Conservation (phyloP, 768 basidiomycete species). For the Gloeophyllum trabeum region DNA sequence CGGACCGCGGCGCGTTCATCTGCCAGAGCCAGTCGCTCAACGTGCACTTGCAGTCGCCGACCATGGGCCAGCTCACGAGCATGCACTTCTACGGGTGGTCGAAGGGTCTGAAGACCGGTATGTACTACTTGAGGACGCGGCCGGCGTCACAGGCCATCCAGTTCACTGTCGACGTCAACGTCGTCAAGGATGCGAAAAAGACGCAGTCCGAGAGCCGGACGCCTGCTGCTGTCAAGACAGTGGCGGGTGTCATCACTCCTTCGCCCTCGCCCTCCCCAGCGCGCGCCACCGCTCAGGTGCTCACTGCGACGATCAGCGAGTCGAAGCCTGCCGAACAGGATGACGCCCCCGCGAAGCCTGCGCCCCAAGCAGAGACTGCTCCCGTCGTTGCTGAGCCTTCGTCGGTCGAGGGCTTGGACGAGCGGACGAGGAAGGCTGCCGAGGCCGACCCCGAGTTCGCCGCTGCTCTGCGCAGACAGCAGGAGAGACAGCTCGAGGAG, state of each 20-base stretch:
- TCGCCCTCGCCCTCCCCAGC: constrained; percentile 2
- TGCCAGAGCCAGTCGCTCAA: constrained; percentile 95
- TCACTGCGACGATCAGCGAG: not conserved
- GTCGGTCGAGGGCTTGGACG: constrained; percentile 28
- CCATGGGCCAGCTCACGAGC: constrained; percentile 83
- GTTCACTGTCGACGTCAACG: constrained; percentile 85
- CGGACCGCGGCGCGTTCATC: constrained; percentile 98
- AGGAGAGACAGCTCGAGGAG: constrained; percentile 67
- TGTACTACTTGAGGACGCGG: constrained; percentile 94
- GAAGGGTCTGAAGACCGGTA: constrained; percentile 97
- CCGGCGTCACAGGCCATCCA: constrained; percentile 95
- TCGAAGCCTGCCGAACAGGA: not conserved
- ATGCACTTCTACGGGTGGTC: constrained; percentile 99
- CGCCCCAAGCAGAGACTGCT: constrained; percentile 16
- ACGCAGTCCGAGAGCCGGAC: constrained; percentile 4
- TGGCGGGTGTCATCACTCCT: not conserved
- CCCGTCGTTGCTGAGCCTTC: constrained; percentile 14
- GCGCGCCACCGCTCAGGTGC: constrained; percentile 6
- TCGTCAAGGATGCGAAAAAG: constrained; percentile 47
- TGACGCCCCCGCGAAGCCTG: constrained; percentile 4
- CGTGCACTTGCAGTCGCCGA: constrained; percentile 84
- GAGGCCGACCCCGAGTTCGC: constrained; percentile 65
- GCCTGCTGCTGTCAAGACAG: not conserved
- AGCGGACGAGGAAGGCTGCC: constrained; percentile 39
- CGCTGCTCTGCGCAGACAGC: constrained; percentile 60